Evolutionary conservation across 1,284 basidiomycete genomes (phyloP).

Genomic region (Trichosporon ovoides): DNA sequence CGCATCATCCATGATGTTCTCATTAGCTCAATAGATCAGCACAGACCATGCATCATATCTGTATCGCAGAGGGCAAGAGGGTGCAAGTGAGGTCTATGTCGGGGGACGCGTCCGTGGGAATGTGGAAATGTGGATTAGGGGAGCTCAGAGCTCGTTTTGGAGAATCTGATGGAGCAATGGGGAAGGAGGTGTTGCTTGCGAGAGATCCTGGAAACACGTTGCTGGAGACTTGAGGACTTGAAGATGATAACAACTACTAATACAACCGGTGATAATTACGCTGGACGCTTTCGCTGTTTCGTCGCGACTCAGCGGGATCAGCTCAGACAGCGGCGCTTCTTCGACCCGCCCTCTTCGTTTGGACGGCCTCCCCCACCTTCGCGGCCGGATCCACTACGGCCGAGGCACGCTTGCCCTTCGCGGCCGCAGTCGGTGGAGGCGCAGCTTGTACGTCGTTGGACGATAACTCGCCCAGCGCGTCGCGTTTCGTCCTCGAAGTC

Average conservation of each 20-base stretch:
- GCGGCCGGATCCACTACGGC: neutral
- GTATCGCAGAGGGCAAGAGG: no score
- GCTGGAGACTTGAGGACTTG: neutral
- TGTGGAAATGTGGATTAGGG: neutral
- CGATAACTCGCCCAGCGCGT: neutral
- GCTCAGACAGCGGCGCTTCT: neutral
- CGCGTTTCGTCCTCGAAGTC: neutral
- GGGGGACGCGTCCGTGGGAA: no score
- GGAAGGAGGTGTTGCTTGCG: neutral
- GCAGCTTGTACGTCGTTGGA: neutral
- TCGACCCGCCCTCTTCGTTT: neutral
- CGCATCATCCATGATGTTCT: no score
- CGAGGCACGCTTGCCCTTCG: neutral
- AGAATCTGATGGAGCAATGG: no score
- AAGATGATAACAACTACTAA: conserved; percentile 4
- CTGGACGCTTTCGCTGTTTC: neutral
- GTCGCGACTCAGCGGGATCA: no score
- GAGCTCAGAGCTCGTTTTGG: no score
- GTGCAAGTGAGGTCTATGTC: no score
- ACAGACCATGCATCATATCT: no score
- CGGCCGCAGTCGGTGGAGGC: neutral
- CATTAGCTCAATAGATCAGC: no score
- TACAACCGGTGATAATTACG: conserved; percentile 3
- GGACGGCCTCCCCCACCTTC: neutral
- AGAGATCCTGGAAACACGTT: neutral